Evolutionary conservation across 441 rosid species (phyloP), one percentile per base, ranked within the genome.

Genomic region (Raphanus hybrid): DNA sequence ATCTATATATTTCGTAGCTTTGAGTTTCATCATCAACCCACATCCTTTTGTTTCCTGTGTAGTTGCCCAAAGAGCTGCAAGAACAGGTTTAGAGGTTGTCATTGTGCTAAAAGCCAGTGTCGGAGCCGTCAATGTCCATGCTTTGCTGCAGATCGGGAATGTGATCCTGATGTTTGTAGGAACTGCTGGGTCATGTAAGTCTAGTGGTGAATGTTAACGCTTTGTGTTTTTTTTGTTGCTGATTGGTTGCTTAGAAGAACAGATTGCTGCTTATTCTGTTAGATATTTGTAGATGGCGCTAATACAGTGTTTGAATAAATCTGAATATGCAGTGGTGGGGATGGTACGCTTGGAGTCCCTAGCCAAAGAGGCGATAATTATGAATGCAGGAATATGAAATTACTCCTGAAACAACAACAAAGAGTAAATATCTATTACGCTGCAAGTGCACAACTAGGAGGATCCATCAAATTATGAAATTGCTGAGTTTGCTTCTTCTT

Each of bases 51-150:
- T 39, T 52, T 12, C 73, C 81, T 66, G 64, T 84, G 45, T 77
- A 94, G 99, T 76, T 96, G 98, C 82, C 98, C 96, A 32, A 96
- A 96, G 81, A 92, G 88, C 83, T 96, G 99, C 91, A 96, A 96
- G 85, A 93, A 93, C 82, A 89, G 99, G 69, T 96, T 96, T 81
- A 91, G 99, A 89, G 99, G 98, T 74, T 96, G 99, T 67, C 99
- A 96, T 79, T 94, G 99, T 74, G 98, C 99, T 50, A 96, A 96
- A 88, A 96, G 98, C 82, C 99, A 96, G 80, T 96, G 99, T 69
- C 90, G 97, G 76, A 94, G 99, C 83, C 96, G 99, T 60, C 99
- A 93, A 77, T 96, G 99, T 82, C 99, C 98, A 59, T 94, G 99
- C 83, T 96, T 93, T 86, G 99, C 99, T 69, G 99, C 99, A 55